Base-by-base conservation (phyloP, 441 rosid genomes). In the Populus hybrid region DNA sequence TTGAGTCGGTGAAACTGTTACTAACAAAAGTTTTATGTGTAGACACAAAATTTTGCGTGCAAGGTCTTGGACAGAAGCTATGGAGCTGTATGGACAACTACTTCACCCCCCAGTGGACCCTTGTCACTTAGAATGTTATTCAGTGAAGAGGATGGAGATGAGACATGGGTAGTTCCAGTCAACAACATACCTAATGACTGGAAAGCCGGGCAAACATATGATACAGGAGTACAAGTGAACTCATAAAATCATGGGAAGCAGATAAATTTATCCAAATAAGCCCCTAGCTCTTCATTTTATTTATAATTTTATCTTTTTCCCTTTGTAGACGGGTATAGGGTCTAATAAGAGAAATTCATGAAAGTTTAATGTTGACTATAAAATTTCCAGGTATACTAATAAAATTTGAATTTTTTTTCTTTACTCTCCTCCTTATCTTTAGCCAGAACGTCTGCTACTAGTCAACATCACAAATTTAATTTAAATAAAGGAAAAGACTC, bases 51-150 rank as follows among this genome's bases (percentile, higher is more conserved):
- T 70, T 83, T 38, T 31, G 85, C 7, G 3, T 88, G 95, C 89
- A 91, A 89, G 89, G 87, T 89, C 29, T 73, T 91, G 88, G 93
- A 89, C 28, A 72, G 95, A 50, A 87, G 82, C 71, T 74, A 91
- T 45, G 95, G 93, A 33, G 92, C 92, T 5, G 91, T 88, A 7
- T 89, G 95, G 95, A 87, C 95, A 73, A 85, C 87, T 0, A 77
- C 80, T 61, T 84, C 91, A 0, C 93, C 92, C 0, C 95, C 91
- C 2, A 82, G 83, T 2, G 93, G 95, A 14, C 83, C 89, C 1
- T 29, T 91, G 85, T 80, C 92, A 40, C 65, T 89, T 53, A 85
- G 95, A 88, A 89, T 91, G 93, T 42, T 89, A 71, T 82, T 91
- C 72, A 88, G 91, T 28, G 84, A 73, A 9, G 91, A 83, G 2